Conservation (phyloP, 139 green algal species). For the Chlamydomonas sp. region DNA sequence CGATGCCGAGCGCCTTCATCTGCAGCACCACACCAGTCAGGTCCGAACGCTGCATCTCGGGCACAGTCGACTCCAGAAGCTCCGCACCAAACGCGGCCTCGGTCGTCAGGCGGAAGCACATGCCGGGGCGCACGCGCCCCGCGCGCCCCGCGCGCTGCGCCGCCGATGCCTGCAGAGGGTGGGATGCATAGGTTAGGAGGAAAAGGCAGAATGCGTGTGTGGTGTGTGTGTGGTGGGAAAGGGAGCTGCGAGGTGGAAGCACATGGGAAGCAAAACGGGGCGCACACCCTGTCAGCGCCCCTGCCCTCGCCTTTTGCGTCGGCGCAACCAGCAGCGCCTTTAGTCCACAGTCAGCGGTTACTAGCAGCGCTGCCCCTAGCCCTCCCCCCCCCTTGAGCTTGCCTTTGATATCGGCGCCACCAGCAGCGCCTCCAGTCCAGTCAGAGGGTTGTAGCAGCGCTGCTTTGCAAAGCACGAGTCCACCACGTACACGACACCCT, state of each 20-base stretch:
- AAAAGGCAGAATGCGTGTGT: background rate
- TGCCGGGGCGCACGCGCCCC: conserved; percentile 69
- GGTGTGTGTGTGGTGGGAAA: background rate
- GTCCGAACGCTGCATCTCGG: conserved; percentile 70
- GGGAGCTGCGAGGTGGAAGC: background rate
- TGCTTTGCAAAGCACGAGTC: conserved; percentile 83
- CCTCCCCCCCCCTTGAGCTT: no score
- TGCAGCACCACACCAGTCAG: conserved; percentile 66
- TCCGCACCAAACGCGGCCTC: conserved; percentile 50
- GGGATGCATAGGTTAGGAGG: background rate
- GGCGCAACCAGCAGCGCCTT: conserved; percentile 56
- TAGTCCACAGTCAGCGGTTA: conserved; percentile 61
- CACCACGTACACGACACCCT: conserved; percentile 79
- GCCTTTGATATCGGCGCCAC: conserved; percentile 49
- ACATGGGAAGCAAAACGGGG: no score
- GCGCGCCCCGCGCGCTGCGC: conserved; percentile 63
- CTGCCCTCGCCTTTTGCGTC: conserved; percentile 41
- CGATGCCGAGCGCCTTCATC: conserved; percentile 73
- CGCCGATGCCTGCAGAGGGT: conserved; percentile 32
- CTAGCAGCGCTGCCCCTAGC: no score
- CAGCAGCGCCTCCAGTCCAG: conserved; percentile 54
- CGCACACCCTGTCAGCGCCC: no score
- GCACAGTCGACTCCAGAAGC: conserved; percentile 44
- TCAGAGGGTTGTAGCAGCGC: conserved; percentile 62
- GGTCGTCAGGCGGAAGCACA: conserved; percentile 80